Evolutionary conservation across 768 basidiomycete genomes (phyloP), one percentile per base, ranked within the genome.

Genomic region (Filobasidium floriforme): DNA sequence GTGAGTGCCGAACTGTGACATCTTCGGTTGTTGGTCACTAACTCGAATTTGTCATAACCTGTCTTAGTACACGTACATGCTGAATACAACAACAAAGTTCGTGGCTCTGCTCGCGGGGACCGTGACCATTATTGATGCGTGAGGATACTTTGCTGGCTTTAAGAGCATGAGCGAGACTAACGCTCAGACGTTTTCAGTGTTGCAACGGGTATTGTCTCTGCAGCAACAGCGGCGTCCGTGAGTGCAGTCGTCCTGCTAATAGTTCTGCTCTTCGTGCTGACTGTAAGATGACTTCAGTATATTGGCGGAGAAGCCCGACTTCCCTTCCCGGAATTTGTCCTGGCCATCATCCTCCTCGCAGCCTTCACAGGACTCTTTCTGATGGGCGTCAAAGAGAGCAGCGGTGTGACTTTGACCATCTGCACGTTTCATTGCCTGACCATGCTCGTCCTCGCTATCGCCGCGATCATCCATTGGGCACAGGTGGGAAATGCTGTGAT

Each of bases 201-300:
- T 5, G 83, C 87, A 2, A 89, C 87, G 0, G 81, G 85, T 0
- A 84, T 87, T 15, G 86, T 88, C 22, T 88, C 88, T 0, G 87
- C 88, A 0, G 86, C 87, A 3, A 88, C 88, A 0, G 88, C 88
- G 0, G 81, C 83, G 2, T 81, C 84, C 2, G 64, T 65, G 37
- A 41, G 43, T 44, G 4, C 32, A 1, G 1, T 15, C 12, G 1
- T 28, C 12, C 29, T 57, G n/a, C 18, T 54, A 26, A 29, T 9
- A 11, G 2, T 19, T 28, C 7, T 26, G 41, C 11, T 40, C n/a
- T n/a, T n/a, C n/a, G n/a, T n/a, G n/a, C n/a, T n/a, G n/a, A n/a
- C n/a, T n/a, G n/a, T n/a, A n/a, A n/a, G n/a, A n/a, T n/a, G n/a
- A n/a, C n/a, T n/a, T n/a, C 44, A 65, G 64, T 89, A 89, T 68